Base-by-base conservation (phyloP, 176 grass and related monocot genomes). In the Zizania latifolia region DNA sequence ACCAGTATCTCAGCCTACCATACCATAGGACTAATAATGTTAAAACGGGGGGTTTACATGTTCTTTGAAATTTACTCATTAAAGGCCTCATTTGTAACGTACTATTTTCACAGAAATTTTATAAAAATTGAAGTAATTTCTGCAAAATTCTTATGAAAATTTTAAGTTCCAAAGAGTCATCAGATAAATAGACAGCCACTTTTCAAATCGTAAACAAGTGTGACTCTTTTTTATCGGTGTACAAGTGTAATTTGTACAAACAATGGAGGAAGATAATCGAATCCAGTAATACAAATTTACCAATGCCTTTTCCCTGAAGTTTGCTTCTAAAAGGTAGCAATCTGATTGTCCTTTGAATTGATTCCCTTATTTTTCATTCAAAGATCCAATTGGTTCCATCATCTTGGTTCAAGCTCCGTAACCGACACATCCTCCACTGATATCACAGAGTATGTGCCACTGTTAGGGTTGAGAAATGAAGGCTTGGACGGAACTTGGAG, bases 381-480 rank as follows among this genome's bases (percentile, higher is more conserved):
- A 85, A 54, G 6, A n/a, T n/a, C n/a, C 8, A 16, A 62, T 28
- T 28, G 27, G 27, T 81, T 82, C 62, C 44, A 11, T 75, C 69
- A 86, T 77, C 74, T 85, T 58, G 86, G 70, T 66, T 83, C 75
- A 68, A 88, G 68, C 69, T 92, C 78, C 58, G 86, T 75, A 50
- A 88, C 10, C 61, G 81, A 91, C 16, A 83, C 46, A 39, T 86
- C 75, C 65, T 86, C 86, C 14, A 32, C 69, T 4, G 79, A 83
- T 16, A 66, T 22, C 22, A 4, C 37, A 24, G 68, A 88, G 83
- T 78, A 53, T 7, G 70, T 41, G 16, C 31, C 45, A 28, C 39
- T 77, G 6, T 66, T 82, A 8, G 65, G 62, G 64, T 76, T 75
- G 46, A 72, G 87, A 76, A 88, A 88, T 30, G 73, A 71, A 41